phyloP scores from a whole-genome alignment of 345 rosid genomes.

The Psidium guajava region DNA sequence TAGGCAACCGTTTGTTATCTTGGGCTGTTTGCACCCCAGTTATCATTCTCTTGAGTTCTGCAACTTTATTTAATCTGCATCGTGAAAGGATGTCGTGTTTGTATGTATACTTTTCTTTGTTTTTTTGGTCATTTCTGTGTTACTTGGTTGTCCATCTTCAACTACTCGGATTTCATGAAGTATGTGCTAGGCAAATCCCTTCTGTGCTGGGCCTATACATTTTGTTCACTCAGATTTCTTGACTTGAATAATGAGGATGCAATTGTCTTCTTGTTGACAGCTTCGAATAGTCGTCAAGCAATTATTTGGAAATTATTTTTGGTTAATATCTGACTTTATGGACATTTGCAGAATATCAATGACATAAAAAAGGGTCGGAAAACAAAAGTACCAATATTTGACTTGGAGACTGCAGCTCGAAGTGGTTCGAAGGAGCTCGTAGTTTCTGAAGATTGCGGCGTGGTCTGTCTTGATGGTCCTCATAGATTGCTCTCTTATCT shows the following conservation, averaged over 20 bases:
- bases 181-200: neutral
- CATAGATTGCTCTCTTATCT: neutral
- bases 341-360: constrained; percentile 56
- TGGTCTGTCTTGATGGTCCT: constrained; percentile 41
- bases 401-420: constrained; percentile 85
- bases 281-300: neutral
- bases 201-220: neutral
- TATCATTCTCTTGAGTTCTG: neutral
- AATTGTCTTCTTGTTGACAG: neutral
- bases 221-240: neutral
- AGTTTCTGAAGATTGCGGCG: constrained; percentile 94
- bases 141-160: neutral
- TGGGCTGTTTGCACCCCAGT: neutral
- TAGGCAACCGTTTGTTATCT: neutral
- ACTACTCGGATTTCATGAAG: neutral
- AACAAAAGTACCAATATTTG: constrained; percentile 76
- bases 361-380: constrained; percentile 58
- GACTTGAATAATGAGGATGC: neutral
- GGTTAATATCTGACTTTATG: neutral
- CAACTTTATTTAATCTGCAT: neutral
- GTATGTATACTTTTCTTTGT: neutral
- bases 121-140: neutral
- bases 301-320: neutral
- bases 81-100: neutral
- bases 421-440: constrained; percentile 85